Conservation (phyloP, 768 basidiomycete species). For the Steccherinum ochraceum region DNA sequence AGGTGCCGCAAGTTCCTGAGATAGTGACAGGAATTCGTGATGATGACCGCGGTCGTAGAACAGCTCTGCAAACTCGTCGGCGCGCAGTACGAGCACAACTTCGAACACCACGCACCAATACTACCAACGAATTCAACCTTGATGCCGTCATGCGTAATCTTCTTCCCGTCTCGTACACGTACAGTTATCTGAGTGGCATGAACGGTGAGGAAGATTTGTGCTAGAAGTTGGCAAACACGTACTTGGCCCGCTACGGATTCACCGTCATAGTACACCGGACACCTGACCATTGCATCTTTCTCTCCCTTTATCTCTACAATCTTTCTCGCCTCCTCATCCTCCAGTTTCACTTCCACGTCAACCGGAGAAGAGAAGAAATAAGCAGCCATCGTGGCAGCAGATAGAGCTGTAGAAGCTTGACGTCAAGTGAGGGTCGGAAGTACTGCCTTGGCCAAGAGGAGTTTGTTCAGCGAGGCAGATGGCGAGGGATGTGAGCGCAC, state of each 20-base stretch:
- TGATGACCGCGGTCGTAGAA: constrained; percentile 99
- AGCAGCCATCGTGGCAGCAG: constrained; percentile 46
- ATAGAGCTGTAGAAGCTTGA: too few relatives aligned
- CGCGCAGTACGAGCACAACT: neutral
- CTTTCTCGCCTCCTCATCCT: constrained; percentile 82
- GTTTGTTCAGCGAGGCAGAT: too few relatives aligned
- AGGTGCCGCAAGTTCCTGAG: constrained; percentile 92
- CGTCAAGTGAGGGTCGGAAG: too few relatives aligned
- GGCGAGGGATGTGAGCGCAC: too few relatives aligned
- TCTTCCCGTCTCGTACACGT: constrained; percentile 92
- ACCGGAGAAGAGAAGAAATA: constrained; percentile 92
- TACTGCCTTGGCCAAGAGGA: too few relatives aligned
- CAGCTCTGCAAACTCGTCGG: constrained; percentile 42
- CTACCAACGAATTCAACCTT: constrained; percentile 97
- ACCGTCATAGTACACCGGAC: constrained; percentile 94
- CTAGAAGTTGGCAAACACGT: constrained; percentile 21
- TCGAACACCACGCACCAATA: constrained; percentile 59
- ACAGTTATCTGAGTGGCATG: constrained; percentile 57
- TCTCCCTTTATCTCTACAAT: constrained; percentile 87
- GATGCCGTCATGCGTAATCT: constrained; percentile 90
- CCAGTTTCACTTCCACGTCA: constrained; percentile 85
- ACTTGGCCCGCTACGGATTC: constrained; percentile 90
- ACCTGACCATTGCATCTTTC: constrained; percentile 78
- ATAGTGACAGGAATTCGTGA: constrained; percentile 93
- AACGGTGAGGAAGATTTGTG: neutral